phyloP scores from a whole-genome alignment of 768 basidiomycete genomes.

The Kwoniella bestiolae region DNA sequence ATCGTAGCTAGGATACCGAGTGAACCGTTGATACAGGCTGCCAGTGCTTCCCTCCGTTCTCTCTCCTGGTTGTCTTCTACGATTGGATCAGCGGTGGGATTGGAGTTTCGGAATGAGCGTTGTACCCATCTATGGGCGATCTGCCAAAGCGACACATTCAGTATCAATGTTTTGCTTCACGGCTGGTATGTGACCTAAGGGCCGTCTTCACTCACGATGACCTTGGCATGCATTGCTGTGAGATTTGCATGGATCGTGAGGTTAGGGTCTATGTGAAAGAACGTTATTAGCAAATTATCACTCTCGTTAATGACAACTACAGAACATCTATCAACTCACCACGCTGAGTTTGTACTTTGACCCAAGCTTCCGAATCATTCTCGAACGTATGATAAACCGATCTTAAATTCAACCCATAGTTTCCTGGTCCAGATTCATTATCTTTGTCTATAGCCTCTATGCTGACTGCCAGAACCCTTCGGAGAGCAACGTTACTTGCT shows the following conservation, averaged over 20 bases:
- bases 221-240: conserved; percentile 15
- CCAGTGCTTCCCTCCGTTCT: conserved; percentile 17
- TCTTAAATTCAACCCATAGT: conserved; percentile 2
- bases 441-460: conserved; percentile 21
- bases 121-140: conserved; percentile 22
- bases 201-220: conserved; percentile 23
- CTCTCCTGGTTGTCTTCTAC: conserved; percentile 14
- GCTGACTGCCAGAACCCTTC: conserved; percentile 8
- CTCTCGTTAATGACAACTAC: neutral
- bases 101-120: conserved; percentile 5
- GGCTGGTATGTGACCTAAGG: too few species aligned
- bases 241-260: conserved; percentile 11
- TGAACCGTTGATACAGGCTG: conserved; percentile 16
- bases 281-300: neutral
- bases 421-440: conserved; percentile 13
- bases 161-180: neutral
- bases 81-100: neutral
- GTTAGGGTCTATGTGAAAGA: conserved; percentile 1
- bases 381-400: conserved; percentile 7
- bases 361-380: conserved; percentile 17
- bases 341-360: conserved; percentile 5
- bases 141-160: neutral
- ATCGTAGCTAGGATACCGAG: conserved; percentile 9
- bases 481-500: conserved; percentile 11
- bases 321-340: neutral